Conservation (phyloP, 441 rosid species). For the Gossypium gossypioides region DNA sequence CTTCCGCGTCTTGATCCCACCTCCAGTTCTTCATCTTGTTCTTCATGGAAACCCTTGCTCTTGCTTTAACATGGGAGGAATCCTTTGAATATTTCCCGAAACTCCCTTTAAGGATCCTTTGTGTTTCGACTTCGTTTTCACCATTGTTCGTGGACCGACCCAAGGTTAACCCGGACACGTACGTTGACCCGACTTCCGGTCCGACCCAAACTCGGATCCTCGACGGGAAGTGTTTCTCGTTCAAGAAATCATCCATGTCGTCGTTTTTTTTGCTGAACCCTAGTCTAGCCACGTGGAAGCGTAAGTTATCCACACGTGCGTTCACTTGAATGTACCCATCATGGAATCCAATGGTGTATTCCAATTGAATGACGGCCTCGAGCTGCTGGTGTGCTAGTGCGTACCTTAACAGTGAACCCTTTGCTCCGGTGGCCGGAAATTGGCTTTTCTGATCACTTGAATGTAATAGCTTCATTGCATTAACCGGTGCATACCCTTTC, state of each 20-base stretch:
- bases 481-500: slow-evolving; percentile 57
- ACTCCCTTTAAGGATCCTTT: slow-evolving; percentile 28
- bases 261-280: slow-evolving; percentile 41
- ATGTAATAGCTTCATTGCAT: slow-evolving; percentile 45
- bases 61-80: slow-evolving; percentile 35
- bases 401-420: slow-evolving; percentile 59
- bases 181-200: slow-evolving; percentile 67
- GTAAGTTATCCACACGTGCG: slow-evolving; percentile 57
- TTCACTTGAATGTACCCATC: slow-evolving; percentile 57
- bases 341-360: slow-evolving; percentile 41
- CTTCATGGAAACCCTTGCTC: slow-evolving; percentile 39
- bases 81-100: slow-evolving; percentile 29
- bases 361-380: slow-evolving; percentile 58
- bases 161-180: slow-evolving; percentile 42
- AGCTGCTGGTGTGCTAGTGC: slow-evolving; percentile 72
- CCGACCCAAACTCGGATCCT: slow-evolving; percentile 68
- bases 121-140: slow-evolving; percentile 40
- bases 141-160: slow-evolving; percentile 47
- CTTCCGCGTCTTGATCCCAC: slow-evolving; percentile 75
- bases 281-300: slow-evolving; percentile 53
- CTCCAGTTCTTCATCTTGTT: slow-evolving; percentile 63
- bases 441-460: slow-evolving; percentile 20
- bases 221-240: slow-evolving; percentile 57
- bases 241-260: slow-evolving; percentile 21
- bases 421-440: slow-evolving; percentile 37